Evolutionary conservation across 768 basidiomycete species (phyloP), one percentile per base, ranked within the genome.

Genomic region (Boletus reticuloceps): DNA sequence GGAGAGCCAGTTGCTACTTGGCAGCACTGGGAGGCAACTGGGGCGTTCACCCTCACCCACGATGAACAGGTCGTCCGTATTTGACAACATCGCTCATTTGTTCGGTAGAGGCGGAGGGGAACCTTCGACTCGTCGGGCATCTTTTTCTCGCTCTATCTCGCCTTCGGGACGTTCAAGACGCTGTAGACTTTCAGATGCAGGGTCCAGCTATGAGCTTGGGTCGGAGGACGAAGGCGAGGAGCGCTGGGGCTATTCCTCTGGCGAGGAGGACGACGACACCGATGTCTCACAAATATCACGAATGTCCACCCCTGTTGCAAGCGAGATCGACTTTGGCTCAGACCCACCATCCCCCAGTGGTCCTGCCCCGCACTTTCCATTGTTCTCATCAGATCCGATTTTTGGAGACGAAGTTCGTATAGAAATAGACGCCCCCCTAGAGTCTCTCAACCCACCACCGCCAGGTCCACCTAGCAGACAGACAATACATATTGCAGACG

Each of bases 231-330:
- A 83, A 38, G 78, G 75, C 54, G 82, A 85, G 42, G 89, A 92
- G 59, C 80, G 90, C n/a, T 94, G 92, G 92, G 92, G 92, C 5
- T 94, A 94, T 71, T 85, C 88, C n/a, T 93, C 92, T 4, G 89
- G 83, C 22, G 92, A 94, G 64, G 89, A 81, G 54, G 80, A 88
- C 63, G 82, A 83, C 22, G 77, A 76, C 20, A 77, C 34, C 14
- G 69, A 53, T 20, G 31, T 32, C 17, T 67, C 69, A 16, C 61
- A 27, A n/a, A 17, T 54, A 22, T 58, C 69, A n/a, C 61, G 22
- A n/a, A 14, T 57, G 27, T 58, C 69, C 17, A 64, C 59, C 40
- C 59, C 59, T 22, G 22, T 80, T 29, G 72, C 78, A 29, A 82
- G 79, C 22, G 87, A 89, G 51, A 79, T 88, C 72, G 79, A 83